phyloP scores from a whole-genome alignment of 2,329 filamentous ascomycete species.

The Penicillium frequentans region DNA sequence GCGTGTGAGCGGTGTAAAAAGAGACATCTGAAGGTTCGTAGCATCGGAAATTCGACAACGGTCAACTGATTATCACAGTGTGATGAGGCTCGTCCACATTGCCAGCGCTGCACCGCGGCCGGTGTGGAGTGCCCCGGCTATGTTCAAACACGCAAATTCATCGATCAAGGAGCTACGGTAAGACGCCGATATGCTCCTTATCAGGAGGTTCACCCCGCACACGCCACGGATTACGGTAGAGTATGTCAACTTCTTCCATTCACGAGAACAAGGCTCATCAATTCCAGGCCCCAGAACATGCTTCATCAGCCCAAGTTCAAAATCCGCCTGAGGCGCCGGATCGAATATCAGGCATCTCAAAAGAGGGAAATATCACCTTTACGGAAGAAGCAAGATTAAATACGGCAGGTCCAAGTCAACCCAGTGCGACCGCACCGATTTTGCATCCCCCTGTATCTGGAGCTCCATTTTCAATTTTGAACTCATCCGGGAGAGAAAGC shows the following conservation, averaged over 20 bases:
- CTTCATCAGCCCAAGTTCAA: not conserved
- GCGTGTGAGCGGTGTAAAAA: constrained; percentile 43
- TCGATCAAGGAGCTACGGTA: constrained; percentile 44
- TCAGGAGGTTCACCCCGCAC: constrained; percentile 21
- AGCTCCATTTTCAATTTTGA: not conserved
- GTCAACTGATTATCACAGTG: constrained; percentile 27
- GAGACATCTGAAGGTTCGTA: constrained; percentile 39
- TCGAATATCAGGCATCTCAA: not conserved
- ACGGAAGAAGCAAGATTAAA: not conserved
- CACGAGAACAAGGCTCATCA: not conserved
- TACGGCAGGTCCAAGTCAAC: not conserved
- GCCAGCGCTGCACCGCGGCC: constrained; percentile 38
- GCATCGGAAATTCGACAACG: not conserved
- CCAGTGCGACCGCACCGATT: not conserved
- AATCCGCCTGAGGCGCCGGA: not conserved
- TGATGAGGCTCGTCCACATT: constrained; percentile 41
- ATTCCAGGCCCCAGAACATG: not conserved
- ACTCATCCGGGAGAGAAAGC: not conserved
- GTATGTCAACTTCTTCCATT: not conserved
- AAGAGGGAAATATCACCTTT: not conserved
- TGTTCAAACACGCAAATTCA: constrained; percentile 45
- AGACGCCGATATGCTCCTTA: constrained; percentile 42
- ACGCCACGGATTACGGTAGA: not conserved
- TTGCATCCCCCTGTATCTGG: not conserved
- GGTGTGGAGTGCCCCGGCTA: constrained; percentile 44